Base-by-base conservation (phyloP, 2,329 filamentous ascomycete species). In the Talaromyces sp. region DNA sequence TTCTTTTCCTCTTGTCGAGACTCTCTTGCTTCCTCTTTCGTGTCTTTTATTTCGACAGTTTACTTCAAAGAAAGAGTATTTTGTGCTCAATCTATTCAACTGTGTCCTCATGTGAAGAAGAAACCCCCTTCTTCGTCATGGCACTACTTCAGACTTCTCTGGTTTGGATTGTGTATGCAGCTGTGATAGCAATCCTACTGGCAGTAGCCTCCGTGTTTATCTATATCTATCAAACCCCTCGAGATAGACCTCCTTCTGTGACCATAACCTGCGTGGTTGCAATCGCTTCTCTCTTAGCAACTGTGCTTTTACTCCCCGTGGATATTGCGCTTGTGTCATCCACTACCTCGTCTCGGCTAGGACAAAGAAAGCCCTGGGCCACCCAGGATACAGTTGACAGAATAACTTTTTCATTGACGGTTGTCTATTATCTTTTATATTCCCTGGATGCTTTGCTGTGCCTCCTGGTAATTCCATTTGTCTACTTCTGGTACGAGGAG, bases 401-500 rank as follows among this genome's bases (percentile, higher is more conserved):
- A 57, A 96, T 97, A 50, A 79, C 93, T 14, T 81, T 85, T 57
- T 91, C 90, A 0, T 81, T 99, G 59, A 90, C 90, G 70, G 82
- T 95, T 53, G 88, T 96, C 52, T 99, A 99, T 77, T 97, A 97
- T 74, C 82, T 86, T 0, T 82, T 99, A 0, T 99, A 97, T 77
- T 94, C 90, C 64, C 78, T 97, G 61, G 94, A 99, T 72, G 90
- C 91, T 1, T 71, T 97, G 5, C 83, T 99, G 10, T 99, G 94
- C 68, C 80, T 99, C 41, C 72, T 97, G 16, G 83, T 96, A 40
- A 88, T 97, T 17, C 94, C 94, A 0, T 99, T 99, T 69, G 88
- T 92, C 43, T 99, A 99, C 77, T 99, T 99, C 72, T 97, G 89
- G 86, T 94, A 96, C 67, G 94, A 99, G 72, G 94, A 97, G 73